Evolutionary conservation across 306 rosid species (phyloP), one percentile per base, ranked within the genome.

Genomic region (Alnus rubra): DNA sequence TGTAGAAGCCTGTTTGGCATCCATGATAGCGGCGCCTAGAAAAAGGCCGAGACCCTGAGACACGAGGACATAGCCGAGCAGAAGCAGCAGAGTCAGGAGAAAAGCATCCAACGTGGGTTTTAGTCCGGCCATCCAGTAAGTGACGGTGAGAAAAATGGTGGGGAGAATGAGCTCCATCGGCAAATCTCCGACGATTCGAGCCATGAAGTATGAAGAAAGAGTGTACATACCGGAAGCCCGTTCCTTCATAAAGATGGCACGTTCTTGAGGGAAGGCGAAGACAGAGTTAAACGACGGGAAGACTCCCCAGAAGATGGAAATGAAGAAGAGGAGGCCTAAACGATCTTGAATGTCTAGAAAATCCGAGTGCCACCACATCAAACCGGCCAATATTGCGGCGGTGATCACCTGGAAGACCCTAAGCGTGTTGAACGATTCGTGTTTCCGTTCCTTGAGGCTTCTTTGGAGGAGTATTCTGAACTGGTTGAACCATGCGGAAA

Each of bases 111-210:
- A 69, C 45, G 89, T 92, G 35, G 96, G 92, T 80, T 81, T 86
- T 16, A 94, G 60, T 18, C 91, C 96, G 15, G 97, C 83, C 98
- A 94, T 94, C 97, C 97, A 94, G 19, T 94, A 94, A 3, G 92
- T 74, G 7, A 90, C 37, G 7, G 82, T 13, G 69, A 92, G 87
- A 82, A 94, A 94, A 72, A 89, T 11, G 0, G 97, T 88, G 35
- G 98, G 98, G 42, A 94, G 98, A 81, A 94, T 83, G 63, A 94
- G 97, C 79, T 94, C 98, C 97, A 94, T 92, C 2, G 98, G 97
- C 30, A 90, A 73, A 85, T 94, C 98, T 39, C 96, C 97, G 2
- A 90, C 90, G n/a, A 92, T 76, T 53, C 97, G 79, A 55, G 98
- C 90, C 85, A 88, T 88, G 82, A 94, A 92, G 74, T 92, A 94